Conservation (phyloP, 1,139 yeast genomes). For the Scheffersomyces parashehatae region DNA sequence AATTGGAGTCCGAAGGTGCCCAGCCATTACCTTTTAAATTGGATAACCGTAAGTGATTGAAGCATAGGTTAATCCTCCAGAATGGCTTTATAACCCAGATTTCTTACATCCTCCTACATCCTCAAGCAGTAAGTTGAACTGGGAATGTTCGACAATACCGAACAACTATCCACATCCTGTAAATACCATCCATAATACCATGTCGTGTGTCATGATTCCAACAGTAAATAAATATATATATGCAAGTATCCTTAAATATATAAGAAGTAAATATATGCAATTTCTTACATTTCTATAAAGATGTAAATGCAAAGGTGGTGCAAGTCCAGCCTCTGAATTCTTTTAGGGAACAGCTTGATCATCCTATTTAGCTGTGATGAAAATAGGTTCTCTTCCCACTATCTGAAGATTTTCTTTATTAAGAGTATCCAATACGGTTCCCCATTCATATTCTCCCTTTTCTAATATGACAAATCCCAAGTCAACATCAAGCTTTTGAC, state of each 20-base stretch:
- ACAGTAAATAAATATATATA: constrained; percentile 6
- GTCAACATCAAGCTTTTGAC: constrained; percentile 37
- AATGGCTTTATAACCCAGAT: too few relatives aligned
- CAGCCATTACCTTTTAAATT: constrained; percentile 49
- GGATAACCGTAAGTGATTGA: constrained; percentile 18
- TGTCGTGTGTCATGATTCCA: not conserved
- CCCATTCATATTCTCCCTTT: constrained; percentile 80
- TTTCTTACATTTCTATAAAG: not conserved
- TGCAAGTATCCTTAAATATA: constrained; percentile 1
- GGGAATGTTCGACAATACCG: too few relatives aligned
- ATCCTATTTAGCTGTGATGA: constrained; percentile 27
- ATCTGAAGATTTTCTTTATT: constrained; percentile 20
- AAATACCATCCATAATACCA: too few relatives aligned
- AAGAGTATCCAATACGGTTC: constrained; percentile 60
- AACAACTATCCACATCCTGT: too few relatives aligned
- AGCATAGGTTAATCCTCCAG: too few relatives aligned
- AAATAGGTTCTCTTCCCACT: constrained; percentile 35
- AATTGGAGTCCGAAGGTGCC: constrained; percentile 50
- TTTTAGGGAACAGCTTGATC: too few relatives aligned
- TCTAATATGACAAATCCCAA: constrained; percentile 64
- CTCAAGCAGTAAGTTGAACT: too few relatives aligned
- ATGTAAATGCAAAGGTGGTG: constrained; percentile 5
- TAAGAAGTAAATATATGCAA: not conserved
- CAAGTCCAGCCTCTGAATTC: constrained; percentile 1
- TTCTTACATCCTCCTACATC: too few relatives aligned